Evolutionary conservation across 495 filamentous ascomycete species (phyloP).

Genomic region (Chaetomium fimeti): DNA sequence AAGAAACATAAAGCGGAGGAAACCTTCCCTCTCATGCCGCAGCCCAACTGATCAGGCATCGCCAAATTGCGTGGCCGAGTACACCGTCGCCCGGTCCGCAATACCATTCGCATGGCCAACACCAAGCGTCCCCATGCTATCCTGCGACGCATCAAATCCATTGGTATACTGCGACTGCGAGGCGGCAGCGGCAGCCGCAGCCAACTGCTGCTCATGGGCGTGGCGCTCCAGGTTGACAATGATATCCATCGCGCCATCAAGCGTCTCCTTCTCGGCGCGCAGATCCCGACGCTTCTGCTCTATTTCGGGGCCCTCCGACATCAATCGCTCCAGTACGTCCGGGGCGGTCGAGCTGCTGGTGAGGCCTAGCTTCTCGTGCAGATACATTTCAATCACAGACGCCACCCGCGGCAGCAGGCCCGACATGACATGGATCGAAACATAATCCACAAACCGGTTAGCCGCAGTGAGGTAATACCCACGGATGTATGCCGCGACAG

Average conservation of each 20-base stretch:
- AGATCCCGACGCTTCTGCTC: slow-evolving; percentile 37
- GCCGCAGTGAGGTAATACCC: slow-evolving; percentile 55
- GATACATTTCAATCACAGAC: slow-evolving; percentile 33
- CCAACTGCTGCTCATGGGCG: slow-evolving; percentile 11
- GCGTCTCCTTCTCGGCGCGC: slow-evolving; percentile 39
- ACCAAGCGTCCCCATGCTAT: not conserved
- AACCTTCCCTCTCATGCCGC: not conserved
- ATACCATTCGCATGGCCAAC: not conserved
- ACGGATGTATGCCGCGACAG: slow-evolving; percentile 49
- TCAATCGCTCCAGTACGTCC: slow-evolving; percentile 39
- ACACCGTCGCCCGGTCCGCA: not conserved
- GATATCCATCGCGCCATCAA: slow-evolving; percentile 42
- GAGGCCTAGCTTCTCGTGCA: slow-evolving; percentile 46
- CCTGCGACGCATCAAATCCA: slow-evolving; percentile 14
- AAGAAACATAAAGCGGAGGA: not conserved
- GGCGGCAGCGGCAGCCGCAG: not conserved
- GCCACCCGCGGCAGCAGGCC: slow-evolving; percentile 46
- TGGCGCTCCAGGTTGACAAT: slow-evolving; percentile 39
- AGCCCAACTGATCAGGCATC: slow-evolving; percentile 13
- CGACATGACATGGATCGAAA: slow-evolving; percentile 47
- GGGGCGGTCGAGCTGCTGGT: slow-evolving; percentile 20
- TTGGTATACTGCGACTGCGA: slow-evolving; percentile 5
- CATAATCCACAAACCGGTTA: slow-evolving; percentile 51
- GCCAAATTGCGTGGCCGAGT: slow-evolving; percentile 19
- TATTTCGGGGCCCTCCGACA: slow-evolving; percentile 47